phyloP scores from a whole-genome alignment of 108 stramenopile species.

The Stephanodiscus triporus region DNA sequence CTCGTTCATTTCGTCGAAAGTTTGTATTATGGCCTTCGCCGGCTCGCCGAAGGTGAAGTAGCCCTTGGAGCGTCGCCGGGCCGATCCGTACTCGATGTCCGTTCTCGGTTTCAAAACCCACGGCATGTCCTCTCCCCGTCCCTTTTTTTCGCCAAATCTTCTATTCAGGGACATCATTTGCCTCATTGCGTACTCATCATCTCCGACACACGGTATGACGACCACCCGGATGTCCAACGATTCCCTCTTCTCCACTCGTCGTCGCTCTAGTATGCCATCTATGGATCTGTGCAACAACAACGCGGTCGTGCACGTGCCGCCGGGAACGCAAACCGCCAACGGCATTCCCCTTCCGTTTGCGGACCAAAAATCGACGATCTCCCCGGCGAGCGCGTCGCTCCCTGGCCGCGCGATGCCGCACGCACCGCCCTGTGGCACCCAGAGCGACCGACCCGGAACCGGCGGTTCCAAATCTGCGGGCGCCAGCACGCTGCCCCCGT shows the following conservation, averaged over 20 bases:
- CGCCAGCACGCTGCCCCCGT: slow-evolving; percentile 56
- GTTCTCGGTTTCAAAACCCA: slow-evolving; percentile 53
- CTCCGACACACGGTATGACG: slow-evolving; percentile 87
- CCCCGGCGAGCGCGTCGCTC: slow-evolving; percentile 42
- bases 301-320: slow-evolving; percentile 86
- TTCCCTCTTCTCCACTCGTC: slow-evolving; percentile 1
- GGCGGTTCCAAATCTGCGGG: slow-evolving; percentile 66
- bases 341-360: slow-evolving; percentile 60
- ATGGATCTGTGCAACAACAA: slow-evolving; percentile 67
- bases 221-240: slow-evolving; percentile 74
- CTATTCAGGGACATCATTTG: slow-evolving; percentile 80
- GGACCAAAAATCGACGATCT: slow-evolving; percentile 69
- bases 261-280: slow-evolving; percentile 37
- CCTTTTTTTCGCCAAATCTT: slow-evolving; percentile 50
- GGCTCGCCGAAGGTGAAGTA: slow-evolving; percentile 83
- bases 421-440: slow-evolving; percentile 84
- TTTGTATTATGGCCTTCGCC: slow-evolving; percentile 54
- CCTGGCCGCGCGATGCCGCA: slow-evolving; percentile 59
- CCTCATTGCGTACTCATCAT: slow-evolving; percentile 68
- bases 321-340: slow-evolving; percentile 73
- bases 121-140: slow-evolving; percentile 62
- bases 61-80: slow-evolving; percentile 25
- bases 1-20: slow-evolving; percentile 72
- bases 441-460: slow-evolving; percentile 62
- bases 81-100: slow-evolving; percentile 40